phyloP scores from a whole-genome alignment of 495 filamentous ascomycete species.

The Penicillium crystallinum region DNA sequence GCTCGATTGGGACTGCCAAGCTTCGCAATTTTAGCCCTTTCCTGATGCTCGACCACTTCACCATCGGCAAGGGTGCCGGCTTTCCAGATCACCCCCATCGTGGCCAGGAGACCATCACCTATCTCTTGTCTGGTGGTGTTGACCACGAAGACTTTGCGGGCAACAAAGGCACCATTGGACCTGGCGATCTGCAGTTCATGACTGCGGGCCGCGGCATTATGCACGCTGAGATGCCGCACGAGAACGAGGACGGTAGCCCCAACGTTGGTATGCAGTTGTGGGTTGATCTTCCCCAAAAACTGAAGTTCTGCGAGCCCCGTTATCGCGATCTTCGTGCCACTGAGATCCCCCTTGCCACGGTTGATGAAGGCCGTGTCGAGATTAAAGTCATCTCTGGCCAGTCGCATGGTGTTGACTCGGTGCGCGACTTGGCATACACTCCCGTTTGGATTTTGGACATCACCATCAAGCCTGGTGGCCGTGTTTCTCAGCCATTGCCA shows the following conservation, averaged over 20 bases:
- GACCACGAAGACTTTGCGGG: constrained; percentile 97
- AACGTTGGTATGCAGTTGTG: constrained; percentile 91
- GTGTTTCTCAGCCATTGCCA: constrained; percentile 67
- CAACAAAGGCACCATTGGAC: constrained; percentile 75
- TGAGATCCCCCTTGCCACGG: constrained; percentile 69
- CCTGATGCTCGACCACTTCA: constrained; percentile 97
- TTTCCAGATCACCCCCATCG: constrained; percentile 84
- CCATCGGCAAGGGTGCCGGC: constrained; percentile 70
- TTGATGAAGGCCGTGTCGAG: constrained; percentile 66
- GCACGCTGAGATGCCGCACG: constrained; percentile 93
- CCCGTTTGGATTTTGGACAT: constrained; percentile 92
- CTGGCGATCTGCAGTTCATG: constrained; percentile 95
- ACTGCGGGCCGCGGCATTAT: constrained; percentile 89
- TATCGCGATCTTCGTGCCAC: constrained; percentile 75
- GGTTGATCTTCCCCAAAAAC: constrained; percentile 79
- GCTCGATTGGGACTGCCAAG: constrained; percentile 79
- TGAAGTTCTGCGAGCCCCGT: constrained; percentile 85
- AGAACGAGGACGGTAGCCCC: constrained; percentile 66
- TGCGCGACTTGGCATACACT: constrained; percentile 88
- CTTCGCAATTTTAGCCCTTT: constrained; percentile 88
- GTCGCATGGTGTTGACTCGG: constrained; percentile 74
- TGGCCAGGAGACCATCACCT: constrained; percentile 85
- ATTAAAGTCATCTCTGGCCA: constrained; percentile 89
- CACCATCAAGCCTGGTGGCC: constrained; percentile 73
- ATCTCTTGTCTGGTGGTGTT: constrained; percentile 73